These are phyloP conservation scores for Candolleomyces eurysporus DNA, from an alignment of 768 basidiomycete genomes.

Conservation along the genomic window DNA sequence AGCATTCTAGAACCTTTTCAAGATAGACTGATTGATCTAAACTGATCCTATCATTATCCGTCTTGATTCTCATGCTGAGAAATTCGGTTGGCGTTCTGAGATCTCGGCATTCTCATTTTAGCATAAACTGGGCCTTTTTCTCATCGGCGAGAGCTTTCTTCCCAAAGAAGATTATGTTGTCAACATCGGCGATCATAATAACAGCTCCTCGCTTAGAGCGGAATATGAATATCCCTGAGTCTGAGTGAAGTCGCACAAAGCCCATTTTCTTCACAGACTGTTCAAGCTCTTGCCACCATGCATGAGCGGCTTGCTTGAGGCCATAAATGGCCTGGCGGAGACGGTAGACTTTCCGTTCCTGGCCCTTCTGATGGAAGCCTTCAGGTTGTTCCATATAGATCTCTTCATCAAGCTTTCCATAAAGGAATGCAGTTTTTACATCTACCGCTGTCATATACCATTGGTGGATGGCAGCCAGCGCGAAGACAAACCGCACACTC, in stretches of 20 bases:
- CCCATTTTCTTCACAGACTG: conserved; percentile 7
- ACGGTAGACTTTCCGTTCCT: conserved; percentile 16
- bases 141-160: background rate
- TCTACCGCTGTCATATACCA: conserved; percentile 40
- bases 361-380: conserved; percentile 26
- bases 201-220: background rate
- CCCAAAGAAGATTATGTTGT: conserved; percentile 9
- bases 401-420: conserved; percentile 25
- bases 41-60: conserved; percentile 1
- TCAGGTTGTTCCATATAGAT: conserved; percentile 40
- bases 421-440: conserved; percentile 36
- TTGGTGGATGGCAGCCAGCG: conserved; percentile 10
- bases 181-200: conserved; percentile 10
- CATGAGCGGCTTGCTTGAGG: conserved; percentile 14
- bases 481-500: background rate
- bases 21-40: conserved; percentile 18
- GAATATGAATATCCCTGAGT: background rate
- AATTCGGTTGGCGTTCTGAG: conserved; percentile 16
- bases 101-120: conserved; percentile 22
- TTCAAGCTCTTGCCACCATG: conserved; percentile 13
- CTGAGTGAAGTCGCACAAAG: conserved; percentile 1
- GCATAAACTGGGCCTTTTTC: conserved; percentile 16
- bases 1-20: background rate
- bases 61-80: conserved; percentile 14
- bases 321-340: conserved; percentile 13